Percentiles rank a stretch among this genome's conserved stretches.
These are phyloP conservation scores for Holtermanniella nyarrowii DNA, from an alignment of 768 basidiomycete species.

Conservation along the genomic window DNA sequence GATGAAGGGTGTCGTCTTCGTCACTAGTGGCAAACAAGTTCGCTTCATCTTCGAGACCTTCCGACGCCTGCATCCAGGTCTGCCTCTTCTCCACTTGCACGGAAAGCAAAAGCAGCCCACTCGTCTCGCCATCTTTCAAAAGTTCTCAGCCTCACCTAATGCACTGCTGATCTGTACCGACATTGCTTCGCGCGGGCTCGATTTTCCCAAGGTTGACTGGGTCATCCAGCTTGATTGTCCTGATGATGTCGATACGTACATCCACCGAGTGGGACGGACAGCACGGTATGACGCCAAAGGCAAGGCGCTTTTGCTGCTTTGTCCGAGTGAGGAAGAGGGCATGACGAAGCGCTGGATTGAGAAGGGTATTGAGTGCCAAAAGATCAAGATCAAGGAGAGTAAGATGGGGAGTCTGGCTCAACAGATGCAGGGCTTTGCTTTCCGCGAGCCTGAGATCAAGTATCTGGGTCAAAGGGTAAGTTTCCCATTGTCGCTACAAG, in stretches of 20 bases:
- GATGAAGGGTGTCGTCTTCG: conserved; percentile 81
- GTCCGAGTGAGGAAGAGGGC: conserved; percentile 88
- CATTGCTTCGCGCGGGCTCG: conserved; percentile 87
- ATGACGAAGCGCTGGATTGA: conserved; percentile 62
- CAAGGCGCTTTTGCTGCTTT: conserved; percentile 66
- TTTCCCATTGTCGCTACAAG: conserved; percentile 9
- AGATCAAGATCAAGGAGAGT: conserved; percentile 78
- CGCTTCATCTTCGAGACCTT: conserved; percentile 94
- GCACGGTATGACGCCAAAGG: conserved; percentile 87
- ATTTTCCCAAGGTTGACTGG: conserved; percentile 96
- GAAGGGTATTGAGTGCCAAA: conserved; percentile 57
- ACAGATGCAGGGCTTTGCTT: conserved; percentile 82
- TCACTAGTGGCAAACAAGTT: conserved; percentile 90
- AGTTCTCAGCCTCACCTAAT: conserved; percentile 70
- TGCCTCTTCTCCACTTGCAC: conserved; percentile 84
- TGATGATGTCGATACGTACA: conserved; percentile 94
- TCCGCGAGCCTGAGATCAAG: conserved; percentile 93
- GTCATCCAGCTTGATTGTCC: conserved; percentile 92
- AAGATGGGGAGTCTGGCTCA: conserved; percentile 76
- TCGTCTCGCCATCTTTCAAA: conserved; percentile 68
- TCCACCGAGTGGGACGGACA: conserved; percentile 91
- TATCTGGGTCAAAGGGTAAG: conserved; percentile 85
- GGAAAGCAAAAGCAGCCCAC: conserved; percentile 95
- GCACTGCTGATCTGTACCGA: conserved; percentile 90
- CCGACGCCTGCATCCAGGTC: conserved; percentile 86